phyloP scores from a whole-genome alignment of 306 rosid species.

The Rosa persica region DNA sequence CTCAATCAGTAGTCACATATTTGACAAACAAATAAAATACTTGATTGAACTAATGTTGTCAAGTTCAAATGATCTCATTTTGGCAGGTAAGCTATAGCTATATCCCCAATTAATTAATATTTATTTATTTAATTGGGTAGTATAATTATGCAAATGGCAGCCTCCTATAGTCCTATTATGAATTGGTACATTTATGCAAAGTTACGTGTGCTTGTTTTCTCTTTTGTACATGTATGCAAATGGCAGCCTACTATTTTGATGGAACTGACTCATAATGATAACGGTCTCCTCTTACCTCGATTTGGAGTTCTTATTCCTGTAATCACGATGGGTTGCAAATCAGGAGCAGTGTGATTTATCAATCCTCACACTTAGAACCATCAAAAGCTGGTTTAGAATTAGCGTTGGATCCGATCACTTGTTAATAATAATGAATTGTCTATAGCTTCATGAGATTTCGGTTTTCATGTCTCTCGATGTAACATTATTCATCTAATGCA shows the following conservation, averaged over 20 bases:
- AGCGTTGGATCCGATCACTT: too few relatives aligned
- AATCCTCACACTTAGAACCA: too few relatives aligned
- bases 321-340: not conserved
- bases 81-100: slow-evolving; percentile 1
- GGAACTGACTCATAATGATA: not conserved
- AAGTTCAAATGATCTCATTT: not conserved
- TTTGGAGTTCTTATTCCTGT: not conserved
- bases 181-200: too few relatives aligned
- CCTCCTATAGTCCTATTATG: too few relatives aligned
- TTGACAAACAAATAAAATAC: not conserved
- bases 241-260: not conserved
- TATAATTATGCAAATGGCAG: not conserved
- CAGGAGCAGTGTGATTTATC: not conserved
- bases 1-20: not conserved
- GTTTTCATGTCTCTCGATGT: too few relatives aligned
- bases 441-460: too few relatives aligned
- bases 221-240: too few relatives aligned
- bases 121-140: not conserved
- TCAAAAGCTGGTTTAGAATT: too few relatives aligned
- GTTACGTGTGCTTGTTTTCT: too few relatives aligned
- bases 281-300: not conserved
- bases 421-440: too few relatives aligned
- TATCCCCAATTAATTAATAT: not conserved
- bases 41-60: not conserved
- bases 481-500: too few relatives aligned